Base-by-base conservation (phyloP, 768 basidiomycete species). In the Fistulinella prunicolor region DNA sequence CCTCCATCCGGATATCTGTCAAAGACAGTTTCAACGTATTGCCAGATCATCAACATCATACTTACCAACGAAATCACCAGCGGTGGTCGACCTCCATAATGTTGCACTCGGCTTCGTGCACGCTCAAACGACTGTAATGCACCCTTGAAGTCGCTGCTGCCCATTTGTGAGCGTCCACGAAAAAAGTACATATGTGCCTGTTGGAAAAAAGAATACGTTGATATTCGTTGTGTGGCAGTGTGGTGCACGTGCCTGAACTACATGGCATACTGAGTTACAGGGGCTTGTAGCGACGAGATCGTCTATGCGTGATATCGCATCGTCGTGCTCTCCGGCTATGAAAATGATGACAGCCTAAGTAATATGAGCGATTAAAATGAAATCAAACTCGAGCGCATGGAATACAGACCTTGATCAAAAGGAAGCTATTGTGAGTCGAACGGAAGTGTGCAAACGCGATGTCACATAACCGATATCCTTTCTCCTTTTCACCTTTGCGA, bases 1-100 rank as follows among this genome's bases (percentile, higher is more conserved):
- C n/a, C n/a, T n/a, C n/a, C n/a, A n/a, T n/a, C n/a, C n/a, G n/a
- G n/a, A n/a, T 28, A 12, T 12, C 12, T 28, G 7, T 6, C 28
- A 28, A 28, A 28, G 28, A 28, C 28, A 28, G 6, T 28, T 6
- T 12, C 28, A 12, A 28, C 12, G 7, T 28, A 34, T 2, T 42
- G 6, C 20, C 6, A 51, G 49, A 38, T 30, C 37, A 6, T 35
- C 23, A 7, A 5, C 2, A 19, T 14, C 5, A 39, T 22, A 4
- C 35, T 36, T 47, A 55, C 55, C 53, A 56, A 35, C 7, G 48
- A 56, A 19, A 56, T 9, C 29, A 47, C 23, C 26, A 38, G 29
- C 1, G 49, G 47, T 17, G 44, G 35, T 20, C 7, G 41, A 24
- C 24, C 35, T 9, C 14, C 19, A 21, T 14, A 14, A 23, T 48